A percentile compares a stretch with the other conserved stretches of the same genome.
Conservation (phyloP, 202 grass and related monocot species). For the Eragrostis tef region DNA sequence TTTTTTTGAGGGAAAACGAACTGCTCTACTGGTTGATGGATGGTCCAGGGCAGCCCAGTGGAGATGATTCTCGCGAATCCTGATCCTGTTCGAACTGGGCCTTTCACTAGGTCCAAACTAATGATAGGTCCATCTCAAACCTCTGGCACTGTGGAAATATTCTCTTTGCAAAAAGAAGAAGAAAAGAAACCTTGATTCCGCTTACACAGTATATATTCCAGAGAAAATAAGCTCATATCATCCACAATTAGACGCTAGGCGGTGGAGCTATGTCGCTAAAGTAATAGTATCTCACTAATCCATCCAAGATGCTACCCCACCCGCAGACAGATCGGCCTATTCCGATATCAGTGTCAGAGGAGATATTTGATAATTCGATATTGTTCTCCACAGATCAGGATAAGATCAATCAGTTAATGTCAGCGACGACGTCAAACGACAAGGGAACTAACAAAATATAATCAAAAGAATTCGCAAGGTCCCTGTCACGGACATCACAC, state of each 20-base stretch:
- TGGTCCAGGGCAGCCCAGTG: too few species aligned
- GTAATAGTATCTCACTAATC: not conserved
- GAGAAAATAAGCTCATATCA: too few species aligned
- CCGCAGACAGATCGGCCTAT: not conserved
- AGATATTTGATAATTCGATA: not conserved
- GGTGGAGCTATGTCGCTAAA: not conserved
- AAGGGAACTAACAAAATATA: not conserved
- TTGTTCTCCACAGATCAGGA: constrained; percentile 14
- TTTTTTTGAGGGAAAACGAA: too few species aligned
- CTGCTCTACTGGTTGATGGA: too few species aligned
- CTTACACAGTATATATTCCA: too few species aligned
- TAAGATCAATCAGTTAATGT: constrained; percentile 40
- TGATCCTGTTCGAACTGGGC: too few species aligned
- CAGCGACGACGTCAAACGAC: not conserved
- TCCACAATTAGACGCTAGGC: not conserved
- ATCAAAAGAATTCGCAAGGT: not conserved
- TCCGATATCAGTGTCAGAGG: not conserved
- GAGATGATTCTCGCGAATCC: too few species aligned
- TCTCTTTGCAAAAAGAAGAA: too few species aligned
- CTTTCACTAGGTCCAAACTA: too few species aligned
- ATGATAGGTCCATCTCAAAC: too few species aligned
- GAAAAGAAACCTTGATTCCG: too few species aligned
- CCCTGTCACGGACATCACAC: not conserved
- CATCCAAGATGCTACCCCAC: not conserved
- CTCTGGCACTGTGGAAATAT: too few species aligned